These are phyloP conservation scores for Sphaceloma murrayae DNA, from an alignment of 2,329 filamentous ascomycete species.

Conservation along the genomic window DNA sequence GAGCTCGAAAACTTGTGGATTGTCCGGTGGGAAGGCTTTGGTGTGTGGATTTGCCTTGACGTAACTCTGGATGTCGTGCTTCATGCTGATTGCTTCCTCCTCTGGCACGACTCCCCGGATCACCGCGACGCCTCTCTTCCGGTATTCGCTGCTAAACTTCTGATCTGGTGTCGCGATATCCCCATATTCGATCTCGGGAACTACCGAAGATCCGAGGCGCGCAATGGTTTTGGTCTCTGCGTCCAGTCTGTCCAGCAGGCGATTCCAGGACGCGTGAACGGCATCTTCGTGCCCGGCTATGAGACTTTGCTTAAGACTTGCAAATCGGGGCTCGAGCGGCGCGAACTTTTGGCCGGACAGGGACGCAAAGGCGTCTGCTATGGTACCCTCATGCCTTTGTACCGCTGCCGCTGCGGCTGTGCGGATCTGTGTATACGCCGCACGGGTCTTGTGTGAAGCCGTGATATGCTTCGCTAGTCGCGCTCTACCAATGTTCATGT, in stretches of 20 bases:
- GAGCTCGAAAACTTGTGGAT: constrained; percentile 43
- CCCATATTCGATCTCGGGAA: constrained; percentile 41
- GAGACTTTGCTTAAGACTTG: constrained; percentile 36
- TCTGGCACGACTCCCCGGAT: constrained; percentile 38
- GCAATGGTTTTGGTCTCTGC: constrained; percentile 39
- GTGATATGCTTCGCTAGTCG: background rate
- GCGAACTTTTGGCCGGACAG: constrained; percentile 39
- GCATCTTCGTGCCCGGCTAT: constrained; percentile 40
- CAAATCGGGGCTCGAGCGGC: constrained; percentile 38
- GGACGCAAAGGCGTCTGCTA: constrained; percentile 42
- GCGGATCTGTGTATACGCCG: too few species aligned
- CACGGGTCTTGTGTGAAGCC: too few species aligned
- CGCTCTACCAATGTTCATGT: too few species aligned
- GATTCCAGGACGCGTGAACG: constrained; percentile 38
- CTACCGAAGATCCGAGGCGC: constrained; percentile 33
- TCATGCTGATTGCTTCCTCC: constrained; percentile 37
- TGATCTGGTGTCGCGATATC: constrained; percentile 40
- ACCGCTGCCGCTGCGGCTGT: constrained; percentile 21
- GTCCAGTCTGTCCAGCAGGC: constrained; percentile 35
- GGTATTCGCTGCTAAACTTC: constrained; percentile 48
- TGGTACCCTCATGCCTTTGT: constrained; percentile 41
- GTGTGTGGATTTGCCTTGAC: constrained; percentile 39
- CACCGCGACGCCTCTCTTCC: constrained; percentile 46
- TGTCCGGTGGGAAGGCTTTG: constrained; percentile 39
- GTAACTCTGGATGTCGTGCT: constrained; percentile 37